These are phyloP conservation scores for Glycine soja DNA, from an alignment of 306 rosid species.

Conservation along the genomic window DNA sequence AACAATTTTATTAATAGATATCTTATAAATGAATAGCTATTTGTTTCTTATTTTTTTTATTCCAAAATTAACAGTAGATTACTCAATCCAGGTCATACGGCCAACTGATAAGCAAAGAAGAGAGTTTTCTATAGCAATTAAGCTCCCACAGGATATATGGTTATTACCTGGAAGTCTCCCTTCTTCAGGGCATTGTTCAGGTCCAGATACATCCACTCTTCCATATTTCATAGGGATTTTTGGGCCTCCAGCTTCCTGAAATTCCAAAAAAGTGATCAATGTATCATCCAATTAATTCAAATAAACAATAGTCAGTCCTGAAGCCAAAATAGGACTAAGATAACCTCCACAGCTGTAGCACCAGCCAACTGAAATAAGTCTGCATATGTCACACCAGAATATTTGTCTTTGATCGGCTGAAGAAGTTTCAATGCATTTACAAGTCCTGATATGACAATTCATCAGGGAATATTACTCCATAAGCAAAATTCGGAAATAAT, in stretches of 20 bases:
- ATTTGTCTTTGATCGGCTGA: constrained; percentile 92
- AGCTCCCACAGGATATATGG: constrained; percentile 36
- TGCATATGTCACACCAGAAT: constrained; percentile 87
- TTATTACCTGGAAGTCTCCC: constrained; percentile 94
- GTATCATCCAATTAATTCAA: constrained; percentile 24
- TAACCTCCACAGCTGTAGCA: constrained; percentile 94
- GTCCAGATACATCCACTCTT: constrained; percentile 75
- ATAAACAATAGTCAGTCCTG: constrained; percentile 21
- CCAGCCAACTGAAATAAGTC: constrained; percentile 98
- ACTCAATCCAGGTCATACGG: constrained; percentile 38
- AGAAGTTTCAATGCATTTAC: constrained; percentile 95
- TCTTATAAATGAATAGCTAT: constrained; percentile 18
- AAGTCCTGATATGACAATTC: constrained; percentile 68
- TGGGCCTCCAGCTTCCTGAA: constrained; percentile 97
- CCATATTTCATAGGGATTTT: constrained; percentile 98
- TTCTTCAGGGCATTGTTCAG: constrained; percentile 95
- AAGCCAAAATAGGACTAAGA: constrained; percentile 40
- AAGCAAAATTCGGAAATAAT: constrained; percentile 36
- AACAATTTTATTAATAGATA: neutral
- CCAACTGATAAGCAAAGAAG: constrained; percentile 4
- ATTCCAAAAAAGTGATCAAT: constrained; percentile 39
- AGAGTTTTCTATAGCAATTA: constrained; percentile 32
- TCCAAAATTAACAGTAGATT: constrained; percentile 34
- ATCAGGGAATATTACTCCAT: constrained; percentile 30
- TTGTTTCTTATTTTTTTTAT: constrained; percentile 32